These are phyloP conservation scores for Kappamyces sp. DNA, from an alignment of 192 early-diverging fungal species.

Conservation along the genomic window DNA sequence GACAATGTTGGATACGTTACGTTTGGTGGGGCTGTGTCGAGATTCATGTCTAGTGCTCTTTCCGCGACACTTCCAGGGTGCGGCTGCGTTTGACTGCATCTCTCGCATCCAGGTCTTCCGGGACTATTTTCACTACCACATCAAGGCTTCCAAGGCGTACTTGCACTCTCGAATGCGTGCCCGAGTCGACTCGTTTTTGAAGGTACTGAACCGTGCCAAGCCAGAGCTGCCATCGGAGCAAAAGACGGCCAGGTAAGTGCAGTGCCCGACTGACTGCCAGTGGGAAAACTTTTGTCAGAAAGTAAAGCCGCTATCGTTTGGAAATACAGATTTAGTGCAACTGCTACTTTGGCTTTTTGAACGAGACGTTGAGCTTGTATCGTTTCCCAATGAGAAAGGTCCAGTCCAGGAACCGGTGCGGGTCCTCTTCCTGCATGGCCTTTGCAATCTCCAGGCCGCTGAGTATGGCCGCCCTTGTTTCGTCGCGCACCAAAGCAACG, in stretches of 20 bases:
- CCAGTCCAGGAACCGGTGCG: slow-evolving; percentile 3
- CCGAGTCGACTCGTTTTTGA: slow-evolving; percentile 91
- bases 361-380: background rate
- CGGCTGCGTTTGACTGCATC: slow-evolving; percentile 76
- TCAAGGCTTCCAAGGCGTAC: slow-evolving; percentile 98
- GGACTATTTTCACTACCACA: slow-evolving; percentile 98
- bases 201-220: slow-evolving; percentile 97
- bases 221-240: slow-evolving; percentile 78
- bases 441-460: background rate
- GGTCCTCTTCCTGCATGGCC: background rate
- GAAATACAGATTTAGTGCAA: background rate
- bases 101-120: slow-evolving; percentile 96
- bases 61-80: slow-evolving; percentile 76
- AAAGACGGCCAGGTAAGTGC: slow-evolving; percentile 60
- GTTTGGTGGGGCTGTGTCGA: slow-evolving; percentile 62
- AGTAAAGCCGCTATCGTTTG: background rate
- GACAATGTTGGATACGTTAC: slow-evolving; percentile 92
- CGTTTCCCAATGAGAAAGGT: background rate
- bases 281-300: slow-evolving; percentile 12
- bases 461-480: slow-evolving; percentile 1
- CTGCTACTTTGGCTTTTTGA: background rate
- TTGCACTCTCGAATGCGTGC: slow-evolving; percentile 98
- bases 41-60: slow-evolving; percentile 68
- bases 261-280: background rate
- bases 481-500: background rate